Percentiles rank a stretch among this genome's conserved stretches.
These are phyloP conservation scores for Xenoacremonium recifei DNA, from an alignment of 2,329 filamentous ascomycete genomes.

Conservation along the genomic window DNA sequence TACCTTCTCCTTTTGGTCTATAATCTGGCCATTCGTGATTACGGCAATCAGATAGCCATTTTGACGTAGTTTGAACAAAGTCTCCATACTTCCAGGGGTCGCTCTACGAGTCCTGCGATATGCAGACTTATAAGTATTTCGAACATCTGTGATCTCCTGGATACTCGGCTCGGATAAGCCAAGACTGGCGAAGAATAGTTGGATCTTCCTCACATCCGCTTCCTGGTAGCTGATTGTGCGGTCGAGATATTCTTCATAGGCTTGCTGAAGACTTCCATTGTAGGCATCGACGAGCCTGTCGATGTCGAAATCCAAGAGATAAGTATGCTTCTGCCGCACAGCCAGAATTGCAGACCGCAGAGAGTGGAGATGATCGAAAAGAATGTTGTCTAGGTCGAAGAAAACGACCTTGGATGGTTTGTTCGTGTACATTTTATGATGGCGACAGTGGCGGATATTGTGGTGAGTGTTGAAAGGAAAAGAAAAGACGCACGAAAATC, in stretches of 20 bases:
- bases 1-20: too few species aligned
- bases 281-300: neutral
- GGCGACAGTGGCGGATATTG: too few species aligned
- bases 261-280: slow-evolving; percentile 1
- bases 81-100: neutral
- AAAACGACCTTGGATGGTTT: slow-evolving; percentile 1
- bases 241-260: slow-evolving; percentile 4
- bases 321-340: neutral
- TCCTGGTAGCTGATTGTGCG: neutral
- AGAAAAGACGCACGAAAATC: too few species aligned
- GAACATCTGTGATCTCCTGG: neutral
- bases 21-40: neutral
- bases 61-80: neutral
- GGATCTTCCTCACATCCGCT: neutral
- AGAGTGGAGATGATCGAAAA: slow-evolving; percentile 8
- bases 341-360: neutral
- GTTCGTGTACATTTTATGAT: neutral
- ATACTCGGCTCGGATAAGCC: neutral
- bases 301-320: fast-evolving
- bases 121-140: slow-evolving; percentile 1
- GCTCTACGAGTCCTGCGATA: slow-evolving; percentile 6
- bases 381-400: slow-evolving; percentile 11
- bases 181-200: neutral
- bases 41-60: neutral
- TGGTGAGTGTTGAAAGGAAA: too few species aligned